A percentile compares a stretch with the other conserved stretches of the same genome.
These are phyloP conservation scores for Lachancea fermentati DNA, from an alignment of 805 yeast species.

Conservation along the genomic window DNA sequence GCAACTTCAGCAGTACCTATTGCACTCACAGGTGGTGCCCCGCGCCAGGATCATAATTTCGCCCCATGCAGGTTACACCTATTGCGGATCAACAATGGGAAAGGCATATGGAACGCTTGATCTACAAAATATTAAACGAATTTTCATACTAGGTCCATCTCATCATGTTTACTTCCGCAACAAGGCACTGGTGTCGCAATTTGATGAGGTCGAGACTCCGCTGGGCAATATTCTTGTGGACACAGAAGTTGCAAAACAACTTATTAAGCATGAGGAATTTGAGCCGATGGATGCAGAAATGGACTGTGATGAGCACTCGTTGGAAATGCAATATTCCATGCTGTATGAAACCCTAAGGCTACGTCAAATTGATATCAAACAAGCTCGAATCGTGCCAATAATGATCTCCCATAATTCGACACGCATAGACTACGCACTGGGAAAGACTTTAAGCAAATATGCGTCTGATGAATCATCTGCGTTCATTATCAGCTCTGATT, in stretches of 20 bases:
- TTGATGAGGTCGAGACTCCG: slow-evolving; percentile 67
- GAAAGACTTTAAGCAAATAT: slow-evolving; percentile 46
- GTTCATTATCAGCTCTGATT: slow-evolving; percentile 82
- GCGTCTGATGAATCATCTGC: slow-evolving; percentile 50
- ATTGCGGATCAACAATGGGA: slow-evolving; percentile 73
- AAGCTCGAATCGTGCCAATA: slow-evolving; percentile 64
- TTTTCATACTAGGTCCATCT: slow-evolving; percentile 87
- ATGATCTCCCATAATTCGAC: slow-evolving; percentile 62
- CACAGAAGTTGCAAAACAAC: slow-evolving; percentile 33
- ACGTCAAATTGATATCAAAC: slow-evolving; percentile 33
- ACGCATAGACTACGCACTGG: slow-evolving; percentile 40
- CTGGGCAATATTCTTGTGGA: slow-evolving; percentile 73
- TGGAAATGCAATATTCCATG: slow-evolving; percentile 89
- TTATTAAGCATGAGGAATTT: slow-evolving; percentile 35
- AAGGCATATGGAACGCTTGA: slow-evolving; percentile 74
- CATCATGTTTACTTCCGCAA: slow-evolving; percentile 80
- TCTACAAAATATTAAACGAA: slow-evolving; percentile 42
- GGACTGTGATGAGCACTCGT: slow-evolving; percentile 85
- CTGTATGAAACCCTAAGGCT: slow-evolving; percentile 45
- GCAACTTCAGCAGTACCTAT: slow-evolving; percentile 48
- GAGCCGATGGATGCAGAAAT: slow-evolving; percentile 48
- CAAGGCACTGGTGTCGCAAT: slow-evolving; percentile 48
- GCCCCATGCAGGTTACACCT: slow-evolving; percentile 86
- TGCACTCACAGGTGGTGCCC: slow-evolving; percentile 14
- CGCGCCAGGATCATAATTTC: slow-evolving; percentile 37